phyloP scores from a whole-genome alignment of 805 yeast genomes.

The Candida schatavii region DNA sequence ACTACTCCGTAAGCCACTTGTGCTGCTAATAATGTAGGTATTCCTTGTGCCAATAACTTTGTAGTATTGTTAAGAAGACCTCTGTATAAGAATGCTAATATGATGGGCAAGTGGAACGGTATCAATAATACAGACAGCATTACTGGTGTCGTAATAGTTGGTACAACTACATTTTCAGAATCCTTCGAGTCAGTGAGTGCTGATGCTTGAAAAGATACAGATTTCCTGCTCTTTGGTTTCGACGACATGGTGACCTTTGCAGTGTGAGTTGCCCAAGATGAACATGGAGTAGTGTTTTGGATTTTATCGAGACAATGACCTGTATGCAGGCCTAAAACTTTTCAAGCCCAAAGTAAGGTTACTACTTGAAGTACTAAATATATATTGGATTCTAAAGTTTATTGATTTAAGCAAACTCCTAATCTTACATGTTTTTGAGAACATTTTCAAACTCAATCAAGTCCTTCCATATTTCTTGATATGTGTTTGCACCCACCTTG shows the following conservation, averaged over 20 bases:
- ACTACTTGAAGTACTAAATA: too few species aligned
- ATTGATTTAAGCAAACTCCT: too few species aligned
- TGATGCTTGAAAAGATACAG: conserved; percentile 2
- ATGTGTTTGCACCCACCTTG: conserved; percentile 54
- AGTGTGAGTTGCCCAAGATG: too few species aligned
- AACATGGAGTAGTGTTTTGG: too few species aligned
- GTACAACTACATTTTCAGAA: conserved; percentile 3
- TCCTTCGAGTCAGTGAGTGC: neutral
- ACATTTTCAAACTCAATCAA: conserved; percentile 53
- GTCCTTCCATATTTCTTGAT: conserved; percentile 67
- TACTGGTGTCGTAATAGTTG: neutral
- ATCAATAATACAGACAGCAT: conserved; percentile 10
- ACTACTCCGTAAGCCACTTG: conserved; percentile 24
- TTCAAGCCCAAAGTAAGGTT: too few species aligned
- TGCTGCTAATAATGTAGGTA: conserved; percentile 18
- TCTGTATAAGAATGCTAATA: conserved; percentile 2
- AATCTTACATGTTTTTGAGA: conserved; percentile 23
- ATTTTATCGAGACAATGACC: too few species aligned
- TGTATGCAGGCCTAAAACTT: too few species aligned
- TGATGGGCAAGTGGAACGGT: conserved; percentile 22
- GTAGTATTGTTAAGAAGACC: conserved; percentile 21
- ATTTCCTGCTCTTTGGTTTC: conserved; percentile 1
- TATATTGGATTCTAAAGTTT: too few species aligned
- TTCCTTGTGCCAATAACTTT: conserved; percentile 23
- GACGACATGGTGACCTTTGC: too few species aligned